Conservation (phyloP, 2,329 filamentous ascomycete species). For the Domatiomyces globalis region DNA sequence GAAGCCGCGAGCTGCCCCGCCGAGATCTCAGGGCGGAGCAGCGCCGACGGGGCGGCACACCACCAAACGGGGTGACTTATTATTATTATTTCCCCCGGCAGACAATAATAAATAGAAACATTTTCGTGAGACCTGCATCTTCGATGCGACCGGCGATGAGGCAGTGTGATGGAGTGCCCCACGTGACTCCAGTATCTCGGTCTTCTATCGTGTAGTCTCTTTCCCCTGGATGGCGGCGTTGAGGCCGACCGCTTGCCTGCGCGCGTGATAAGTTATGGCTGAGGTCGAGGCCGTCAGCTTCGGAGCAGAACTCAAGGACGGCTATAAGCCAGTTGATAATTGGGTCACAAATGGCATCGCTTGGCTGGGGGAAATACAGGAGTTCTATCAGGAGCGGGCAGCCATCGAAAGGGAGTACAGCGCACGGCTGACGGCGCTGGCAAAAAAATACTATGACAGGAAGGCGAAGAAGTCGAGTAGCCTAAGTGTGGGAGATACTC, state of each 20-base stretch:
- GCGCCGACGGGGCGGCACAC: not conserved
- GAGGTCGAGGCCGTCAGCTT: slow-evolving; percentile 36
- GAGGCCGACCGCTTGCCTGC: not conserved
- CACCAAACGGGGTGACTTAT: not conserved
- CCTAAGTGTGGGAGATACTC: slow-evolving; percentile 85
- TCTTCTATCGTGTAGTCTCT: not conserved
- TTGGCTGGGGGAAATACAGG: slow-evolving; percentile 93
- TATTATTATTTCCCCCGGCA: too few species aligned
- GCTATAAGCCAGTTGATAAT: slow-evolving; percentile 83
- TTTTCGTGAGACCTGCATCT: not conserved
- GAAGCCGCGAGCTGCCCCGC: too few species aligned
- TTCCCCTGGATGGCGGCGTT: not conserved
- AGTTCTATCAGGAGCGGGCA: slow-evolving; percentile 91
- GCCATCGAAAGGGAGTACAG: slow-evolving; percentile 95
- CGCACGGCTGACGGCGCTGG: slow-evolving; percentile 68
- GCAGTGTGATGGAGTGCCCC: too few species aligned
- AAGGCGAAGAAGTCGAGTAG: slow-evolving; percentile 79
- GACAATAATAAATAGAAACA: not conserved
- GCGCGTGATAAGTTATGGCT: slow-evolving; percentile 7
- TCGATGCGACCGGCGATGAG: not conserved
- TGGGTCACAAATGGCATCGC: slow-evolving; percentile 66
- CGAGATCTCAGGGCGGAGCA: not conserved
- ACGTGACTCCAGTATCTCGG: not conserved
- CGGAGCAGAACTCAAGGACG: slow-evolving; percentile 92
- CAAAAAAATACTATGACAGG: slow-evolving; percentile 95